Percentiles rank a stretch among this genome's conserved stretches.
Conservation (phyloP, 495 filamentous ascomycete species). For the Trichocladium antarcticum region DNA sequence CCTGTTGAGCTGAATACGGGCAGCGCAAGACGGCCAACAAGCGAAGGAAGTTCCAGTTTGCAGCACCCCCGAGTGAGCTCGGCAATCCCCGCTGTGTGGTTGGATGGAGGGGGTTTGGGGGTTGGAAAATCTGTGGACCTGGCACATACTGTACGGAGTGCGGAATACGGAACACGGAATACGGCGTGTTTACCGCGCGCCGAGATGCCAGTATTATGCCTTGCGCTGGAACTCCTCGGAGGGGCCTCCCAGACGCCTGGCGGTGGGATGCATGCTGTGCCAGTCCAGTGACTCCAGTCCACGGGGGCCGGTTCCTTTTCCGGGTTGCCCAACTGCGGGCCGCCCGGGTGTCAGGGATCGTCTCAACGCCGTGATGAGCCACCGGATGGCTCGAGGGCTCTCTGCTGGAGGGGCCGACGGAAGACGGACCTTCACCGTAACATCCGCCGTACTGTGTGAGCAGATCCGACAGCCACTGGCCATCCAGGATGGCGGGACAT, state of each 20-base stretch:
- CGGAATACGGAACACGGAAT: not conserved
- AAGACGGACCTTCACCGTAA: no score
- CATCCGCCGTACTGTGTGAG: no score
- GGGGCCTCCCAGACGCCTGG: constrained; percentile 2
- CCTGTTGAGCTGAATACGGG: not conserved
- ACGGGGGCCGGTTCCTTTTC: not conserved
- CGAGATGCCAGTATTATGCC: not conserved
- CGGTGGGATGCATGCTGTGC: not conserved
- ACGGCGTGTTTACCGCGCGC: not conserved
- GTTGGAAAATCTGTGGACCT: constrained; percentile 3
- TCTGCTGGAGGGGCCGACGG: no score
- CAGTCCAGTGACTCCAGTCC: not conserved
- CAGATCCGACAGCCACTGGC: no score
- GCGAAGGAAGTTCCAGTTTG: not conserved
- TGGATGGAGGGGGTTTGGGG: not conserved
- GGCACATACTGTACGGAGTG: not conserved
- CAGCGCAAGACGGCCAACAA: not conserved
- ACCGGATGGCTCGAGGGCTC: no score
- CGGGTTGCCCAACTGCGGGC: constrained; percentile 4
- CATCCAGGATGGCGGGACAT: not conserved
- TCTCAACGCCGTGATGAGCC: not conserved
- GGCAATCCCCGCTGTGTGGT: constrained; percentile 3
- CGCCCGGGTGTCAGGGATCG: not conserved
- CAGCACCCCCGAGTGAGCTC: not conserved
- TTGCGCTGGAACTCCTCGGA: constrained; percentile 7